Percentiles rank a stretch among this genome's conserved stretches.
These are phyloP conservation scores for Ustilago cynodontis DNA, from an alignment of 1,284 basidiomycete species.

Conservation along the genomic window DNA sequence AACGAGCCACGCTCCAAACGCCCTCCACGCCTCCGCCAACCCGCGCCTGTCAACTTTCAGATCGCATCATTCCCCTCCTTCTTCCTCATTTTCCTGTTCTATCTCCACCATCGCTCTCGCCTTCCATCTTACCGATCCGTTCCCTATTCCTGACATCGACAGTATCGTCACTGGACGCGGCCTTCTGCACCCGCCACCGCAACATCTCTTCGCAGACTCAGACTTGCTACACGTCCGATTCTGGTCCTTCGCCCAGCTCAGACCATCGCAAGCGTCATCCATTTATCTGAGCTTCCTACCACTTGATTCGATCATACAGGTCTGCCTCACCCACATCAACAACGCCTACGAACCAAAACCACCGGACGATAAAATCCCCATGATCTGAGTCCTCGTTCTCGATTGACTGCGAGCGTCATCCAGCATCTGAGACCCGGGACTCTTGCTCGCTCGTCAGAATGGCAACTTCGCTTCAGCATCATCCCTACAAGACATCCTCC, in stretches of 20 bases:
- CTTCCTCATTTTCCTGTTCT: neutral
- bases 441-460: neutral
- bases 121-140: neutral
- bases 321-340: too few species aligned
- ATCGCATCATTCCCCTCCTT: neutral
- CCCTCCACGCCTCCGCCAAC: neutral
- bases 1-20: neutral
- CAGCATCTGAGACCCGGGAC: neutral
- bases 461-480: slow-evolving; percentile 10
- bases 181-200: neutral
- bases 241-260: too few species aligned
- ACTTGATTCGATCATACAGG: too few species aligned
- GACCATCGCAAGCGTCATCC: neutral
- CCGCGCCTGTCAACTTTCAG: slow-evolving; percentile 5
- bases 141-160: neutral
- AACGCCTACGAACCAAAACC: too few species aligned
- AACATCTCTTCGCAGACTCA: too few species aligned
- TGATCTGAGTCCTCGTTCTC: neutral
- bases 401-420: neutral
- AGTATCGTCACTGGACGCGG: too few species aligned
- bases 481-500: slow-evolving; percentile 15
- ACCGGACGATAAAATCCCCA: neutral
- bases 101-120: neutral
- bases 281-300: neutral
- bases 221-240: too few species aligned